Percentiles rank a stretch among this genome's conserved stretches.
phyloP scores from a whole-genome alignment of 805 yeast genomes.

The Ogataea kodamae region DNA sequence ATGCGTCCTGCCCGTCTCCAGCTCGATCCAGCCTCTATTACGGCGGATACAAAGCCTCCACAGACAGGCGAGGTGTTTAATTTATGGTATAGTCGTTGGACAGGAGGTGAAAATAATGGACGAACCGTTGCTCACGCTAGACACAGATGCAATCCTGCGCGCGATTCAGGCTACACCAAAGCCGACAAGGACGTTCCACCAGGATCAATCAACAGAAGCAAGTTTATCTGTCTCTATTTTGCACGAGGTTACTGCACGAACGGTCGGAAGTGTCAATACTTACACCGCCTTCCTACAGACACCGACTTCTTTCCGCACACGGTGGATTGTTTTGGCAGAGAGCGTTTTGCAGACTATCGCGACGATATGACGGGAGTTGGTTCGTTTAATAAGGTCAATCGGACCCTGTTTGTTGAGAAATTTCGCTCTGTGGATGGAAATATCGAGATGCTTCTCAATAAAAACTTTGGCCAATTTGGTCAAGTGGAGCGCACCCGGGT shows the following conservation, averaged over 20 bases:
- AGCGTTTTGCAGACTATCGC: constrained; percentile 71
- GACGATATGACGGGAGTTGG: constrained; percentile 98
- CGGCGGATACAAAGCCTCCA: constrained; percentile 61
- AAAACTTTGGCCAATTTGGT: constrained; percentile 73
- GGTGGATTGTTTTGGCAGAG: constrained; percentile 90
- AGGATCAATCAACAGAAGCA: constrained; percentile 28
- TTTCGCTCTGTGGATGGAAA: constrained; percentile 40
- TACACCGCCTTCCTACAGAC: constrained; percentile 71
- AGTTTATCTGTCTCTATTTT: constrained; percentile 73
- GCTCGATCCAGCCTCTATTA: constrained; percentile 57
- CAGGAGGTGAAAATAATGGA: constrained; percentile 63
- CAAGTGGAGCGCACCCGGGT: constrained; percentile 63
- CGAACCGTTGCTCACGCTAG: constrained; percentile 39
- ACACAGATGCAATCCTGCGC: constrained; percentile 57
- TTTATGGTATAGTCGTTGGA: constrained; percentile 88
- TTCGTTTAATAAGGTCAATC: constrained; percentile 61
- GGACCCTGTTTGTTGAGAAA: constrained; percentile 72
- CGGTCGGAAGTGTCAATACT: constrained; percentile 71
- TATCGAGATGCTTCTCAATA: constrained; percentile 39
- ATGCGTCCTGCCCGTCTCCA: constrained; percentile 73
- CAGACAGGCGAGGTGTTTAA: constrained; percentile 81
- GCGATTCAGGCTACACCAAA: constrained; percentile 73
- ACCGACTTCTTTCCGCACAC: constrained; percentile 58
- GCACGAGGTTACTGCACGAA: constrained; percentile 84
- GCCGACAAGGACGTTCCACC: constrained; percentile 48